Conservation (phyloP, 2,329 filamentous ascomycete genomes). For the Corniculantispora saksenae region DNA sequence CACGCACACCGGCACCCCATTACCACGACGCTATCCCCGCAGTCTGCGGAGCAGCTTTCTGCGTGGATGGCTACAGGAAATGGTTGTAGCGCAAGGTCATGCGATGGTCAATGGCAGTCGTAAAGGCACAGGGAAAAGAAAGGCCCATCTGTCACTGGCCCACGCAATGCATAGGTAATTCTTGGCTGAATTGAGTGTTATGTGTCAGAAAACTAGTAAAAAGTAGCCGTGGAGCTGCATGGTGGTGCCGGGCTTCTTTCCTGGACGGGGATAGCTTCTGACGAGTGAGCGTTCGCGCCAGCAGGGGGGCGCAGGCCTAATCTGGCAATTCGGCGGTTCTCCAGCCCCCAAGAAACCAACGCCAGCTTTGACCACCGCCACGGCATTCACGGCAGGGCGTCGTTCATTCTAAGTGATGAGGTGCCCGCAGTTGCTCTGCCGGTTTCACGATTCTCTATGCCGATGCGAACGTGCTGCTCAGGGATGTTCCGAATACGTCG, state of each 20-base stretch:
- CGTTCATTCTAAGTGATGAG: not conserved
- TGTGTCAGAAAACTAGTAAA: not conserved
- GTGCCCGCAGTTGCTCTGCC: not conserved
- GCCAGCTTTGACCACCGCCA: not conserved
- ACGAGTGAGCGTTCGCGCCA: not conserved
- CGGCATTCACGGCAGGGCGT: not conserved
- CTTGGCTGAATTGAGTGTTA: not conserved
- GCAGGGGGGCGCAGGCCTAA: not conserved
- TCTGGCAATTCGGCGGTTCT: slow-evolving; percentile 15
- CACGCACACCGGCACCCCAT: not conserved
- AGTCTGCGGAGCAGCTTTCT: not conserved
- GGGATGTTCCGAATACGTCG: too few relatives aligned
- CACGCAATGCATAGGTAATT: not conserved
- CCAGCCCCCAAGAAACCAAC: not conserved
- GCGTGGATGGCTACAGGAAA: not conserved
- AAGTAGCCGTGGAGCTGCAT: slow-evolving; percentile 1
- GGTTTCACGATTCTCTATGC: too few relatives aligned
- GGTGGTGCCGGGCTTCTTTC: not conserved
- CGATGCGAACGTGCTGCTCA: too few relatives aligned
- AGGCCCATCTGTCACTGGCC: not conserved
- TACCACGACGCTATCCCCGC: not conserved
- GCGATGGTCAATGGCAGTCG: not conserved
- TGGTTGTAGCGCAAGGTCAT: not conserved
- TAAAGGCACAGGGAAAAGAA: not conserved
- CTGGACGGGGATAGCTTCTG: slow-evolving; percentile 2